A percentile compares a stretch with the other conserved stretches of the same genome.
phyloP scores from a whole-genome alignment of 768 basidiomycete genomes.

The Hericium coralloides region DNA sequence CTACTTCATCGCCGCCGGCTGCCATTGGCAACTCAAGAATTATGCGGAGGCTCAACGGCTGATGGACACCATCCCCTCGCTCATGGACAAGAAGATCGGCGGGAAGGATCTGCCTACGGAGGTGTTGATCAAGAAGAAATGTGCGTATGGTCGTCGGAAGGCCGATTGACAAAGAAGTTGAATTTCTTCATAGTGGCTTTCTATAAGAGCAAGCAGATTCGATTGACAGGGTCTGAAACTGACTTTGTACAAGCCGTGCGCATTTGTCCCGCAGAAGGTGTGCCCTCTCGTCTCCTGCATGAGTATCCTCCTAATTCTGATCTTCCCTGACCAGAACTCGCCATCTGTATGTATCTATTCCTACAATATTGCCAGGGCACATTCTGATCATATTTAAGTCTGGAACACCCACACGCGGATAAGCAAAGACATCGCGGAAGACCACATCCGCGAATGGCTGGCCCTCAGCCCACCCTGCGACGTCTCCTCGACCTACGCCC shows the following conservation, averaged over 20 bases:
- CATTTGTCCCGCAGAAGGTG: slow-evolving; percentile 67
- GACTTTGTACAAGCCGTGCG: slow-evolving; percentile 46
- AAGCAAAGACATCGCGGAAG: slow-evolving; percentile 39
- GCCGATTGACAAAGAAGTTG: background rate
- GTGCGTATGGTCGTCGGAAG: slow-evolving; percentile 30
- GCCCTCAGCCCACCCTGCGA: slow-evolving; percentile 37
- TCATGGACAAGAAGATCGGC: slow-evolving; percentile 52
- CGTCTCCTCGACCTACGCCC: slow-evolving; percentile 23
- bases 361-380: background rate
- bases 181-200: slow-evolving; percentile 45
- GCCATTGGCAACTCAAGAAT: slow-evolving; percentile 49
- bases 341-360: slow-evolving; percentile 43
- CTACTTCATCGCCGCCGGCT: slow-evolving; percentile 71
- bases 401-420: slow-evolving; percentile 75
- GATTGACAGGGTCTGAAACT: slow-evolving; percentile 42
- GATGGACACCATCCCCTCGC: slow-evolving; percentile 50
- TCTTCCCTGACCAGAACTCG: slow-evolving; percentile 43
- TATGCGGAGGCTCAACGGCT: slow-evolving; percentile 50
- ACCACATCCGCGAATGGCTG: slow-evolving; percentile 49
- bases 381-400: slow-evolving; percentile 31
- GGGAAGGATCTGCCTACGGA: slow-evolving; percentile 72
- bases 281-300: slow-evolving; percentile 8
- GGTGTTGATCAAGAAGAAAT: slow-evolving; percentile 67
- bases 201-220: slow-evolving; percentile 59
- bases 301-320: background rate